Base-by-base conservation (phyloP, 257 asterid species). In the Scutellaria barbata region DNA sequence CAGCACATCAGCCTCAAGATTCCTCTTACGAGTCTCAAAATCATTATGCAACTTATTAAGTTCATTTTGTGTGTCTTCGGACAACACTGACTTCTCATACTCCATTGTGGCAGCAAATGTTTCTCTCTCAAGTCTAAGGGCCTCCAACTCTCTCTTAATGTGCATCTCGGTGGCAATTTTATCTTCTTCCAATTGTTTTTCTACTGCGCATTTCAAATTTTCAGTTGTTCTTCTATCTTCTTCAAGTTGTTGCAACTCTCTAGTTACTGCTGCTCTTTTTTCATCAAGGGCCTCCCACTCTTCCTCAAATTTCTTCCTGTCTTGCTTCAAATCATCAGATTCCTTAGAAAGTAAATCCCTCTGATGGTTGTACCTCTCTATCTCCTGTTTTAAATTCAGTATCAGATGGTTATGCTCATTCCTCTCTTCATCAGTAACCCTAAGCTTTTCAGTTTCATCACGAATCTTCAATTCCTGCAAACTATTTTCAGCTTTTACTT, bases 251-350 rank as follows among this genome's bases (percentile, higher is more conserved):
- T 74, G 70, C 66, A 78, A 47, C 43, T 84, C 89, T 70, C 60
- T 68, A 37, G 78, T 39, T 48, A 88, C 81, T 72, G 53, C 84
- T 14, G 85, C 82, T 78, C 87, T 84, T 81, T 90, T 90, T 74
- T 83, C 88, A 81, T 92, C 96, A 40, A 92, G 85, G 25, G 77
- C 78, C 79, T 92, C 92, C 98, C 98, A 92, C 66, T 88, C 95
- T 75, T 88, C 88, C 85, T 92, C 94, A 51, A 88, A 88, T 76
- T 85, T 88, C 75, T 75, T 77, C 63, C 81, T 87, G 72, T 92
- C 96, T 68, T 73, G 81, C 84, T 82, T 92, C 72, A 92, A 75
- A 60, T 79, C 88, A 59, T 88, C 92, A 52, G 51, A 79, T 78
- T 88, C 88, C 82, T 88, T 87, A 75, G 78, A 69, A 65, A 90